These are phyloP conservation scores for Phaeosphaeriaceae sp. DNA, from an alignment of 2,329 filamentous ascomycete genomes.

Conservation along the genomic window DNA sequence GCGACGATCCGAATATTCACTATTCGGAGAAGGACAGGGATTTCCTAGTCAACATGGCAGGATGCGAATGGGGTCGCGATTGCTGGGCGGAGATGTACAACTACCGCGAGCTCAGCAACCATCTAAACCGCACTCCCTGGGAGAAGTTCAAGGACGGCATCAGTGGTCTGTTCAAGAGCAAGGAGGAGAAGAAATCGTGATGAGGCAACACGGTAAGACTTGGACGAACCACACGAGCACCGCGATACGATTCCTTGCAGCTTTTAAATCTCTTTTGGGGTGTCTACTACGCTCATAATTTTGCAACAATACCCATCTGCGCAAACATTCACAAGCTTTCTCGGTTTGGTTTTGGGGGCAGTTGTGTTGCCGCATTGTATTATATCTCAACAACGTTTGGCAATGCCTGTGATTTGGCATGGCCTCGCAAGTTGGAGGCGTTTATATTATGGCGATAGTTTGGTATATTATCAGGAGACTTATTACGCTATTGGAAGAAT, in stretches of 20 bases:
- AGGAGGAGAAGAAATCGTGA: constrained; percentile 35
- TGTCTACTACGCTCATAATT: constrained; percentile 4
- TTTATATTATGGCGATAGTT: background rate
- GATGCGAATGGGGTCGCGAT: constrained; percentile 94
- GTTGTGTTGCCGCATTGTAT: background rate
- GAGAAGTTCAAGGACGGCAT: constrained; percentile 65
- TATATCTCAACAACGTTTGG: constrained; percentile 1
- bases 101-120: constrained; percentile 89
- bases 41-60: constrained; percentile 98
- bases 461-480: background rate
- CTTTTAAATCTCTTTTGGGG: constrained; percentile 8
- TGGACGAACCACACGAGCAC: constrained; percentile 11
- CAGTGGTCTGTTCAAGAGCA: constrained; percentile 46
- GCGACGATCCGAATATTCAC: constrained; percentile 78
- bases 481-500: background rate
- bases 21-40: constrained; percentile 86
- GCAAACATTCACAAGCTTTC: constrained; percentile 1
- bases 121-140: constrained; percentile 83
- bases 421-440: constrained; percentile 1
- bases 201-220: constrained; percentile 15
- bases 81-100: constrained; percentile 99
- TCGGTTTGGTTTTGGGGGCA: background rate
- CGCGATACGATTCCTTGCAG: constrained; percentile 14
- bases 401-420: background rate
- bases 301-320: constrained; percentile 3